phyloP scores from a whole-genome alignment of 139 green algal genomes.

The Desmodesmus armatus region DNA sequence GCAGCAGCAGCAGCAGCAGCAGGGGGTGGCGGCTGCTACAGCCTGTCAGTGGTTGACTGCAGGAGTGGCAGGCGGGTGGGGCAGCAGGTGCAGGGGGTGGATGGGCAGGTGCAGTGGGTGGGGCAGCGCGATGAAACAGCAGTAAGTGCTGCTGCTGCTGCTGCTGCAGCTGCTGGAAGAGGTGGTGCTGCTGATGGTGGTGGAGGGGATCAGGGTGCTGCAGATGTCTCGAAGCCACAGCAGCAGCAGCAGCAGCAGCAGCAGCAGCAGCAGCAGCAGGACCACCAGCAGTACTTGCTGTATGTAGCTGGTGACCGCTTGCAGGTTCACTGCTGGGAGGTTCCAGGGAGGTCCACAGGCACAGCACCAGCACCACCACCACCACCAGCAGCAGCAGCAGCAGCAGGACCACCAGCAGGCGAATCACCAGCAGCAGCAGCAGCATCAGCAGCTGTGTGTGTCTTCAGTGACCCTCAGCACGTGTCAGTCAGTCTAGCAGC shows the following conservation, averaged over 20 bases:
- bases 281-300: neutral
- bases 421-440: neutral
- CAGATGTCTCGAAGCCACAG: neutral
- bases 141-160: too few relatives aligned
- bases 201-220: neutral
- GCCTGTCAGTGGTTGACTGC: slow-evolving; percentile 15
- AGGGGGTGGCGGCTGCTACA: neutral
- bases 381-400: neutral
- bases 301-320: neutral
- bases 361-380: neutral
- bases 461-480: neutral
- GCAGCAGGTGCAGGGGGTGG: slow-evolving; percentile 10
- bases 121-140: too few relatives aligned
- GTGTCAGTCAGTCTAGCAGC: neutral
- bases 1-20: slow-evolving; percentile 16
- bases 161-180: neutral
- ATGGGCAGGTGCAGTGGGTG: too few relatives aligned
- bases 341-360: neutral
- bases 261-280: slow-evolving; percentile 11
- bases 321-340: neutral
- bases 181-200: neutral
- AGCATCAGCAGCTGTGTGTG: neutral
- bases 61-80: neutral
- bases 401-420: neutral
- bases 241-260: slow-evolving; percentile 14